Conservation (phyloP, 225 moss, liverwort and hornwort species). For the Lunularia cruciata region DNA sequence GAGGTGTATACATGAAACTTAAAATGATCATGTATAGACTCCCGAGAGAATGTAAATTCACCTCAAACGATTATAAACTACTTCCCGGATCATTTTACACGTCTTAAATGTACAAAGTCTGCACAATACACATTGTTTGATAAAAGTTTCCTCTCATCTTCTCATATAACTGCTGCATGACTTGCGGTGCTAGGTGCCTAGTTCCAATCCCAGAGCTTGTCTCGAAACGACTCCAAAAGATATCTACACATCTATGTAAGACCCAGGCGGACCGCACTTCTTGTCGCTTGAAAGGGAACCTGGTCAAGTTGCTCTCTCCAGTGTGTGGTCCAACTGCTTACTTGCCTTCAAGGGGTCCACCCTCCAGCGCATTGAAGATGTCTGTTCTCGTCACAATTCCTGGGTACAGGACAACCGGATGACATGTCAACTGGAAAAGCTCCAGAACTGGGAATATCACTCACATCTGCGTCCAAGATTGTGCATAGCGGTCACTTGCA, state of each 20-base stretch:
- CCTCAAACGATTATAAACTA: conserved; percentile 6
- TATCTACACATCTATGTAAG: conserved; percentile 16
- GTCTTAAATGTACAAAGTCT: conserved; percentile 15
- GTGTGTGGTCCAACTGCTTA: neutral
- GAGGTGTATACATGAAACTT: no score
- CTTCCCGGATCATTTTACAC: conserved; percentile 19
- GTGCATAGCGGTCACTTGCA: neutral
- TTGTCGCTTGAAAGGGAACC: conserved; percentile 10
- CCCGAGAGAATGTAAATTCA: neutral
- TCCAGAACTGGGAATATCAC: neutral
- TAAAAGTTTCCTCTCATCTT: neutral
- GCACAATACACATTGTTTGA: conserved; percentile 9
- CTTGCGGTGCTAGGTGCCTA: neutral
- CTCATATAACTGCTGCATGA: neutral
- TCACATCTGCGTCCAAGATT: neutral
- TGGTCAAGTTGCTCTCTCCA: conserved; percentile 2
- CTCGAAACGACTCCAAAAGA: conserved; percentile 12
- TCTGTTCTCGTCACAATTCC: conserved; percentile 99
- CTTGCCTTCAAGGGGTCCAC: conserved; percentile 12
- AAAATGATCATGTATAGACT: no score
- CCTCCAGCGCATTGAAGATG: conserved; percentile 86
- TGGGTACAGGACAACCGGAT: conserved; percentile 27
- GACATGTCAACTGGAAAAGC: neutral
- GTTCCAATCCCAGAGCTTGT: neutral
- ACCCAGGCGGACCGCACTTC: neutral